Base-by-base conservation (phyloP, 2,329 filamentous ascomycete genomes). In the Xylaria digitata region DNA sequence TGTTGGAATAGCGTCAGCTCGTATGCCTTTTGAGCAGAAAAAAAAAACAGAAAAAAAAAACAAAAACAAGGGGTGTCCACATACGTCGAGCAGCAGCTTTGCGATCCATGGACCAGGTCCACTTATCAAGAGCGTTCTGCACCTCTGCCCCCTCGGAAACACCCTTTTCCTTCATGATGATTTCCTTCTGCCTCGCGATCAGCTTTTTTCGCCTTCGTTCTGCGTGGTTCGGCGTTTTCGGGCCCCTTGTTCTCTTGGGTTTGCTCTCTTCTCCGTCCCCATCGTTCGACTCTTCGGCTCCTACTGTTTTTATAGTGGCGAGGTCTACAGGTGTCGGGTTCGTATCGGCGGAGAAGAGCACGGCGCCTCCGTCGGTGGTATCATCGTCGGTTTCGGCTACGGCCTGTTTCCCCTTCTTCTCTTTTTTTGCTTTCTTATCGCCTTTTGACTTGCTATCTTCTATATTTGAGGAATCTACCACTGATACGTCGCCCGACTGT, bases 381-480 rank as follows among this genome's bases (percentile, higher is more conserved):
- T 45, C 64, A 15, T 59, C 54, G 19, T 60, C 65, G 32, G 45
- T 64, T 19, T 67, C 63, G 26, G 1, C 49, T 61, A 58, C 56
- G n/a, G 8, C 19, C 56, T 57, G 30, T 50, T 60, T 64, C 19
- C 34, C 34, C 46, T 61, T 87, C 78, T 87, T 87, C 11, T 88
- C 86, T 80, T 94, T 95, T 64, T 93, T 91, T 58, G 92, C 84
- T 72, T 89, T 90, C 68, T 94, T 91, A 68, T 86, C 86, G 73
- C 89, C 94, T 78, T 88, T 90, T 9, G 34, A 6, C 19, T 61
- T 13, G 77, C 89, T 92, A 79, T 91, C 92, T 71, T 92, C 90
- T 55, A 95, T 91, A 78, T 92, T 80, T 74, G 87, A 46, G 32
- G 59, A 88, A 48, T 94, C 92, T 4, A 82, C 79, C 61, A 79